These are phyloP conservation scores for Herpetomonas muscarum DNA, from an alignment of 208 protist genomes.

Conservation along the genomic window DNA sequence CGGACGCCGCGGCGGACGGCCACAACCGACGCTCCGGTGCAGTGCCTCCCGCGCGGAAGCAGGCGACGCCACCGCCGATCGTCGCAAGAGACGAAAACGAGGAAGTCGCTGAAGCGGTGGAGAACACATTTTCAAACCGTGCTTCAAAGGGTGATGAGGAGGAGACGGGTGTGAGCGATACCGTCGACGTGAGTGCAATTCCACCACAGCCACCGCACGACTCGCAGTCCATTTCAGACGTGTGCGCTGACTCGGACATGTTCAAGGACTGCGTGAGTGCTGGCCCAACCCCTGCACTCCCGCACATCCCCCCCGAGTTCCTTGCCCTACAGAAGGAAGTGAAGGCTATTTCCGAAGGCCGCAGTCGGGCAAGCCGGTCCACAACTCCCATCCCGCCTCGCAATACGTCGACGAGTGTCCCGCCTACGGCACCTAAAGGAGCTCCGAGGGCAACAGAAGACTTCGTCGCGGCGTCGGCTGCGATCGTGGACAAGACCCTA, in stretches of 20 bases:
- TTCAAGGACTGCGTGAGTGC: constrained; percentile 59
- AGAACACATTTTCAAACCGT: not conserved
- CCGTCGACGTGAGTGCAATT: not conserved
- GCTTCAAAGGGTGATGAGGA: not conserved
- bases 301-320: constrained; percentile 35
- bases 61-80: not conserved
- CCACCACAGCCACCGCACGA: not conserved
- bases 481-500: not conserved
- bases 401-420: not conserved
- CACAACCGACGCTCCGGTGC: too few relatives aligned
- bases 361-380: constrained; percentile 18
- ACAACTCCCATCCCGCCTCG: not conserved
- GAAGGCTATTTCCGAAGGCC: constrained; percentile 32
- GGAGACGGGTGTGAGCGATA: not conserved
- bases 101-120: constrained; percentile 6
- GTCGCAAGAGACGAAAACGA: constrained; percentile 3
- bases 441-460: too few relatives aligned
- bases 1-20: too few relatives aligned
- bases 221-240: constrained; percentile 16
- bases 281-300: constrained; percentile 24
- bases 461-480: too few relatives aligned
- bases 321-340: constrained; percentile 37
- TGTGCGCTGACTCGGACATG: constrained; percentile 22
- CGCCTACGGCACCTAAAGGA: too few relatives aligned
- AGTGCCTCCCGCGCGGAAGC: too few relatives aligned